A percentile compares a stretch with the other conserved stretches of the same genome.
Conservation (phyloP, 805 yeast species). For the Suhomyces canberraensis region DNA sequence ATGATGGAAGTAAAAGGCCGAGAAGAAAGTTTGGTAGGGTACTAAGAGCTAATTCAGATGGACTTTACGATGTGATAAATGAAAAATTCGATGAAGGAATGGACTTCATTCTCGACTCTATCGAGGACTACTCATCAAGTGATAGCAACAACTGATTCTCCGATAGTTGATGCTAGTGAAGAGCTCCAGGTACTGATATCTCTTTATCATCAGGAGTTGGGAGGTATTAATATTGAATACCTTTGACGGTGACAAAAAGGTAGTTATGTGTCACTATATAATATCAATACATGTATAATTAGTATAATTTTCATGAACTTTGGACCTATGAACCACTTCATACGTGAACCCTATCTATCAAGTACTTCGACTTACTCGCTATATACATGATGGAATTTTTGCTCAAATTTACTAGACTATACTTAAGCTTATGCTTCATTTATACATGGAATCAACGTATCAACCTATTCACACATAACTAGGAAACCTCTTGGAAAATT, state of each 20-base stretch:
- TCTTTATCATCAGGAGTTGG: too few relatives aligned
- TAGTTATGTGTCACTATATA: too few relatives aligned
- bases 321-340: too few relatives aligned
- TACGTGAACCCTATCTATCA: too few relatives aligned
- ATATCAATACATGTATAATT: slow-evolving; percentile 2
- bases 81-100: slow-evolving; percentile 84
- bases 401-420: too few relatives aligned
- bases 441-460: neutral
- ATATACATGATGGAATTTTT: too few relatives aligned
- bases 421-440: too few relatives aligned
- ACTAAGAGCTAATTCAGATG: slow-evolving; percentile 66
- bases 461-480: slow-evolving; percentile 42
- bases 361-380: too few relatives aligned
- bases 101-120: slow-evolving; percentile 76
- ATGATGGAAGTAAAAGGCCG: slow-evolving; percentile 57
- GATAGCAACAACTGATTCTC: slow-evolving; percentile 13
- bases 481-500: slow-evolving; percentile 58
- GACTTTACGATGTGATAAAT: slow-evolving; percentile 69
- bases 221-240: too few relatives aligned
- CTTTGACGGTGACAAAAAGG: too few relatives aligned
- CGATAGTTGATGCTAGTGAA: too few relatives aligned
- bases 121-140: slow-evolving; percentile 49
- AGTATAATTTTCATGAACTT: neutral
- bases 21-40: slow-evolving; percentile 92
- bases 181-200: too few relatives aligned